phyloP scores from a whole-genome alignment of 129 eudicot species.

The Arctium lappa region DNA sequence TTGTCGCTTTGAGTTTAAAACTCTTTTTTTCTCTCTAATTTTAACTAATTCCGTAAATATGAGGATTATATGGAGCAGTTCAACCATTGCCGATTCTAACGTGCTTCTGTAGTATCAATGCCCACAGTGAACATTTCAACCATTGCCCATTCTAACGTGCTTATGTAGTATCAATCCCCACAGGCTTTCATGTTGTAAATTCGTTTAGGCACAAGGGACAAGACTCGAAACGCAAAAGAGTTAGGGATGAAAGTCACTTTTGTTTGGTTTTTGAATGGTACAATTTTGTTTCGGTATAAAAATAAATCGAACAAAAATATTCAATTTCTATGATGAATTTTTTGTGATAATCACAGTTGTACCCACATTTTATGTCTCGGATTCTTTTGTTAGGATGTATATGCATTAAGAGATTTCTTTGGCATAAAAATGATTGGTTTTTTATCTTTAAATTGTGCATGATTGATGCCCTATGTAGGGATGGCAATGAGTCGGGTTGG shows the following conservation, averaged over 20 bases:
- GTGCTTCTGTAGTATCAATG: too few species aligned
- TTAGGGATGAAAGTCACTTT: background rate
- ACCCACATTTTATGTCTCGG: background rate
- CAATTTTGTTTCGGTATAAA: background rate
- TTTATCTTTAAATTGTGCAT: too few species aligned
- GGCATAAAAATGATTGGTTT: too few species aligned
- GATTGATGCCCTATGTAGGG: too few species aligned
- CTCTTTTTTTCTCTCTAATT: too few species aligned
- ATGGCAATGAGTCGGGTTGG: too few species aligned
- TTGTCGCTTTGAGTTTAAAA: too few species aligned
- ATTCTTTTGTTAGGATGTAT: too few species aligned
- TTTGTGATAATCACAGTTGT: background rate
- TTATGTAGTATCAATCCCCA: constrained; percentile 62
- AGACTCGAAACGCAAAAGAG: background rate
- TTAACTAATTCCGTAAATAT: background rate
- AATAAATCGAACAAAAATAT: too few species aligned
- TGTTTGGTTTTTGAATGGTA: background rate
- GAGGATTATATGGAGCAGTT: constrained; percentile 50
- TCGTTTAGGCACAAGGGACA: background rate
- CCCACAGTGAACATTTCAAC: constrained; percentile 41
- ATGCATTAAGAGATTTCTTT: too few species aligned
- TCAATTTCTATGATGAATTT: background rate
- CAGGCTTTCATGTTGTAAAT: constrained; percentile 49
- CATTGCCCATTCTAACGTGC: constrained; percentile 80
- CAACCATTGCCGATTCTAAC: too few species aligned